A percentile compares a stretch with the other conserved stretches of the same genome.
phyloP scores from a whole-genome alignment of 2,329 filamentous ascomycete species.

The Tolypocladium amazonense region DNA sequence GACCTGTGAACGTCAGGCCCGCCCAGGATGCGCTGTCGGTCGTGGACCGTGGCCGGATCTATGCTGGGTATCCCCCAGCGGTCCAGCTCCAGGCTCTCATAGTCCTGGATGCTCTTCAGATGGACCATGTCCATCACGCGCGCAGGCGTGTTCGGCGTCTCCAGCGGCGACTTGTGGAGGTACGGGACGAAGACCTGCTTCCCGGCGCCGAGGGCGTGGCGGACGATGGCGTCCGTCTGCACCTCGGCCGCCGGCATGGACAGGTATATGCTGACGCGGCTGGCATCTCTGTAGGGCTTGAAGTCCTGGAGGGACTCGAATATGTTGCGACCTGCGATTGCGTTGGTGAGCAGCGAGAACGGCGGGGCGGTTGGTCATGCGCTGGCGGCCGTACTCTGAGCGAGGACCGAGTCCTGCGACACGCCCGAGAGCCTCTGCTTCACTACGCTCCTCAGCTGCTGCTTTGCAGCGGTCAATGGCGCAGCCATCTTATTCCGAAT shows the following conservation, averaged over 20 bases:
- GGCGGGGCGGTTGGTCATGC: not conserved
- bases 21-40: constrained; percentile 64
- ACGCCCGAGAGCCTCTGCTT: constrained; percentile 54
- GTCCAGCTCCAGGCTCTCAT: constrained; percentile 64
- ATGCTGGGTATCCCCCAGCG: constrained; percentile 94
- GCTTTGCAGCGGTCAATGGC: constrained; percentile 56
- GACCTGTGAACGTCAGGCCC: constrained; percentile 34
- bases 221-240: constrained; percentile 72
- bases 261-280: constrained; percentile 73
- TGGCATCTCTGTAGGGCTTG: constrained; percentile 65
- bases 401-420: constrained; percentile 46
- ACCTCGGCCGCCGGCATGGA: constrained; percentile 88
- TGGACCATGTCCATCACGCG: constrained; percentile 92
- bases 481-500: constrained; percentile 33
- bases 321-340: constrained; percentile 47
- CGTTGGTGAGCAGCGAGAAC: not conserved
- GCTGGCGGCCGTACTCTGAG: constrained; percentile 53
- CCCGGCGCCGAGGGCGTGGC: constrained; percentile 62
- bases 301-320: constrained; percentile 55
- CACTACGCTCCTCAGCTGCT: constrained; percentile 61
- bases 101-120: constrained; percentile 63
- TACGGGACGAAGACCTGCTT: constrained; percentile 92
- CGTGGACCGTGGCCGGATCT: constrained; percentile 49
- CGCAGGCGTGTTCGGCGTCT: constrained; percentile 41
- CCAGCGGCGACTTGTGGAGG: constrained; percentile 52